Conservation (phyloP, 2,329 filamentous ascomycete species). For the Alternaria burnsii region DNA sequence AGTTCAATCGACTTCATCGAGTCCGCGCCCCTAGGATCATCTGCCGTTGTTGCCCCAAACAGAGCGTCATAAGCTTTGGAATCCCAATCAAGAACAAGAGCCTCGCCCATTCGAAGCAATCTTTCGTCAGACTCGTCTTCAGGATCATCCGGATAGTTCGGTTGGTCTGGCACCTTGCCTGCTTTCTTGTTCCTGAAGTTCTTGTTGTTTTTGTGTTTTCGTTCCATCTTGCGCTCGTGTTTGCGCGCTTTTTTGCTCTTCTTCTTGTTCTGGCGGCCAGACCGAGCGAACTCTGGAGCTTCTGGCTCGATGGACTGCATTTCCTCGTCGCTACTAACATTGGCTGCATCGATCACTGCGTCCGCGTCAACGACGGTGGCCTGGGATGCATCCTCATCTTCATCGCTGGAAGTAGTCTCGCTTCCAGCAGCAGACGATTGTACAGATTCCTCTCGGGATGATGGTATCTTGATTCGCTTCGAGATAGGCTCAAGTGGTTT, state of each 20-base stretch:
- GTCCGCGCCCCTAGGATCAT: slow-evolving; percentile 65
- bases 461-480: slow-evolving; percentile 54
- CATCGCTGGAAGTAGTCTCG: slow-evolving; percentile 45
- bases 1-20: slow-evolving; percentile 68
- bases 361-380: slow-evolving; percentile 33
- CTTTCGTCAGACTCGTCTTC: slow-evolving; percentile 63
- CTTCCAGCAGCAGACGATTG: slow-evolving; percentile 41
- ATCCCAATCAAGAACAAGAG: slow-evolving; percentile 86
- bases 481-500: slow-evolving; percentile 65
- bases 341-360: slow-evolving; percentile 40
- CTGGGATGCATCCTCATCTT: slow-evolving; percentile 42
- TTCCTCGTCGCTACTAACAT: slow-evolving; percentile 50
- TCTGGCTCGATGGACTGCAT: slow-evolving; percentile 41
- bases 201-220: slow-evolving; percentile 44
- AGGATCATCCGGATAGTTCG: slow-evolving; percentile 40
- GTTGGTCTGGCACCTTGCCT: slow-evolving; percentile 37
- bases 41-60: slow-evolving; percentile 62
- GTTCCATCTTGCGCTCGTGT: slow-evolving; percentile 40
- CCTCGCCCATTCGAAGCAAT: slow-evolving; percentile 82
- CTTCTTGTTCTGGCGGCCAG: slow-evolving; percentile 45
- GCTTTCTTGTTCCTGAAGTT: slow-evolving; percentile 47
- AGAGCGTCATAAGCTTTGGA: slow-evolving; percentile 73
- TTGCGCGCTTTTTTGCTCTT: slow-evolving; percentile 46
- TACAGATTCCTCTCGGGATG: slow-evolving; percentile 46
- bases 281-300: slow-evolving; percentile 27